Percentiles rank a stretch among this genome's conserved stretches.
Evolutionary conservation across 768 basidiomycete species (phyloP).

Genomic region (Rhizopogon salebrosus): DNA sequence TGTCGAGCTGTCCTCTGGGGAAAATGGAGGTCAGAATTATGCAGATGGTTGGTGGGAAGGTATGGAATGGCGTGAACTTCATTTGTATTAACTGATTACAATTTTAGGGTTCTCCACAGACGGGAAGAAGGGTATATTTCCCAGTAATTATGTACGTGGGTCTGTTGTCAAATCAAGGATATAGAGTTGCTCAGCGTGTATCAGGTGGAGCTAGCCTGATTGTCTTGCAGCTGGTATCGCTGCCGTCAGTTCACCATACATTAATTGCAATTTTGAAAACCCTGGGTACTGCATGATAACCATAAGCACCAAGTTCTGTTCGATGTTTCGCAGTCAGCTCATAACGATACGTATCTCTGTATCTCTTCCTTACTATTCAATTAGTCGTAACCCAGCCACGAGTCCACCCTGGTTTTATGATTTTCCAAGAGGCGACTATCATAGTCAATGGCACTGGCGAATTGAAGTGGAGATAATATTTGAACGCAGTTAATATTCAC

Average conservation of each 20-base stretch:
- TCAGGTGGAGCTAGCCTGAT: slow-evolving; percentile 48
- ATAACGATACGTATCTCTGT: too few species aligned
- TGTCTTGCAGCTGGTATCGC: slow-evolving; percentile 1
- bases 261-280: background rate
- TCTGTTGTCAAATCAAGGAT: slow-evolving; percentile 7
- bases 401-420: background rate
- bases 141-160: slow-evolving; percentile 77
- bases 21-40: slow-evolving; percentile 57
- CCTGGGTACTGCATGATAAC: background rate
- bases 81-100: slow-evolving; percentile 21
- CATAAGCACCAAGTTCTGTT: background rate
- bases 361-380: too few species aligned
- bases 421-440: background rate
- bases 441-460: background rate
- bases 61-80: slow-evolving; percentile 25
- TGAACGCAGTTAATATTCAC: background rate
- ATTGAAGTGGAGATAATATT: background rate
- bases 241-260: slow-evolving; percentile 7
- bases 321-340: background rate
- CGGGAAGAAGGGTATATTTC: slow-evolving; percentile 77
- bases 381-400: background rate
- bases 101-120: slow-evolving; percentile 50
- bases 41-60: slow-evolving; percentile 90
- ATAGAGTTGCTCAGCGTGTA: slow-evolving; percentile 17
- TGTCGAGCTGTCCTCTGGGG: slow-evolving; percentile 60